Conservation (phyloP, 1,139 yeast genomes). For the Hyphopichia burtonii region DNA sequence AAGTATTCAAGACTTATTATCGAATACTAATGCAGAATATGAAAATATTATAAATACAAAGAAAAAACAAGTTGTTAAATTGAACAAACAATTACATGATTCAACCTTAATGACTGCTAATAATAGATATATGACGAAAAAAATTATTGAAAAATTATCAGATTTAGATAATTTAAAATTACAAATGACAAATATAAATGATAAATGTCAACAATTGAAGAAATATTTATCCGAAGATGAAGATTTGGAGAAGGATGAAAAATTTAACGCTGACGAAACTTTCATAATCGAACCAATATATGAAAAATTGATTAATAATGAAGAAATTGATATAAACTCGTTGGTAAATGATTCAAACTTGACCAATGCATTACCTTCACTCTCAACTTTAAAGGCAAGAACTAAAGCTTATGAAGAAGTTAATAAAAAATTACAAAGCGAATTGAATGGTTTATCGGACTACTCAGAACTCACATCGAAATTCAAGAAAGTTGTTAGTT, state of each 20-base stretch:
- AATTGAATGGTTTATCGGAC: conserved; percentile 46
- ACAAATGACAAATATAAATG: conserved; percentile 44
- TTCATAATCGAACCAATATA: conserved; percentile 63
- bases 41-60: conserved; percentile 38
- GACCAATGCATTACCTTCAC: conserved; percentile 52
- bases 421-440: conserved; percentile 44
- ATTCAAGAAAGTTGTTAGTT: conserved; percentile 83
- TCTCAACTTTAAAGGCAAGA: conserved; percentile 67
- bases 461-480: conserved; percentile 73
- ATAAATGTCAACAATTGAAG: conserved; percentile 29
- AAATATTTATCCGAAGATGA: conserved; percentile 20
- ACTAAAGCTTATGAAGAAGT: conserved; percentile 66
- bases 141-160: conserved; percentile 37
- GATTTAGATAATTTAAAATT: conserved; percentile 42
- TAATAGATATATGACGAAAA: conserved; percentile 38
- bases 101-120: conserved; percentile 47
- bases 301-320: conserved; percentile 43
- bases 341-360: conserved; percentile 24
- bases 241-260: conserved; percentile 6
- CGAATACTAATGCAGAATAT: conserved; percentile 41
- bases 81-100: conserved; percentile 41
- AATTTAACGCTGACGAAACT: conserved; percentile 68
- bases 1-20: conserved; percentile 41
- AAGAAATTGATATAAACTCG: conserved; percentile 19
- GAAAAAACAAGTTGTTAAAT: conserved; percentile 33